Evolutionary conservation across 2,329 filamentous ascomycete species (phyloP).

Genomic region (Fusarium continuum): DNA sequence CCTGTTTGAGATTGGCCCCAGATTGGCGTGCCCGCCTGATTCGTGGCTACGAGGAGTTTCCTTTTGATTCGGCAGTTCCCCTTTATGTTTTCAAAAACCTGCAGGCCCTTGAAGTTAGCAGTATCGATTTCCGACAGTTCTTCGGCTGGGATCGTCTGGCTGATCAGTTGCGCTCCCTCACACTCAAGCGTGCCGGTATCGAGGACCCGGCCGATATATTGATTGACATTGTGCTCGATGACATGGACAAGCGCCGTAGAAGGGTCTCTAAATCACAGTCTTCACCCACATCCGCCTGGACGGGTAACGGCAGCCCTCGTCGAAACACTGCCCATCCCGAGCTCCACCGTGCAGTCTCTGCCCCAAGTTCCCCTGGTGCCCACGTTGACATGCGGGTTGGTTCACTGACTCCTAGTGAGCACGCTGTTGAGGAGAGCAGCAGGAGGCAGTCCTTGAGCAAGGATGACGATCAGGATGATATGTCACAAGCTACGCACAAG

Average conservation of each 20-base stretch:
- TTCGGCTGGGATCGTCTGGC: constrained; percentile 96
- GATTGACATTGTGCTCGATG: constrained; percentile 92
- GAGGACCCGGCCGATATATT: constrained; percentile 92
- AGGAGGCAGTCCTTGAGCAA: constrained; percentile 55
- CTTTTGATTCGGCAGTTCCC: constrained; percentile 96
- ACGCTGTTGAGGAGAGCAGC: constrained; percentile 54
- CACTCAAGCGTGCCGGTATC: constrained; percentile 84
- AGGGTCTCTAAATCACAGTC: constrained; percentile 87
- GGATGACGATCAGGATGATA: constrained; percentile 59
- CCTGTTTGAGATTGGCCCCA: constrained; percentile 87
- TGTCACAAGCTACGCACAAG: constrained; percentile 54
- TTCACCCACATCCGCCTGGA: constrained; percentile 79
- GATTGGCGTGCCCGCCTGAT: constrained; percentile 93
- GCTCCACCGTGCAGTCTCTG: constrained; percentile 72
- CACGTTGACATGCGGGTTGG: constrained; percentile 64
- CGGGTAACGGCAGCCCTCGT: constrained; percentile 63
- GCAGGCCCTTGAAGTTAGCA: constrained; percentile 90
- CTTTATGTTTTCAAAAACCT: constrained; percentile 98
- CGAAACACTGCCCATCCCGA: constrained; percentile 70
- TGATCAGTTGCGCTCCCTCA: constrained; percentile 89
- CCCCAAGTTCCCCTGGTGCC: constrained; percentile 69
- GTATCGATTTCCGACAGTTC: constrained; percentile 96
- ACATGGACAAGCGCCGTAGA: constrained; percentile 90
- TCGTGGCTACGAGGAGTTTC: constrained; percentile 94
- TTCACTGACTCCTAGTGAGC: constrained; percentile 66